Percentiles rank a stretch among this genome's conserved stretches.
phyloP scores from a whole-genome alignment of 2,329 filamentous ascomycete species.

The Diaporthe ilicicola region DNA sequence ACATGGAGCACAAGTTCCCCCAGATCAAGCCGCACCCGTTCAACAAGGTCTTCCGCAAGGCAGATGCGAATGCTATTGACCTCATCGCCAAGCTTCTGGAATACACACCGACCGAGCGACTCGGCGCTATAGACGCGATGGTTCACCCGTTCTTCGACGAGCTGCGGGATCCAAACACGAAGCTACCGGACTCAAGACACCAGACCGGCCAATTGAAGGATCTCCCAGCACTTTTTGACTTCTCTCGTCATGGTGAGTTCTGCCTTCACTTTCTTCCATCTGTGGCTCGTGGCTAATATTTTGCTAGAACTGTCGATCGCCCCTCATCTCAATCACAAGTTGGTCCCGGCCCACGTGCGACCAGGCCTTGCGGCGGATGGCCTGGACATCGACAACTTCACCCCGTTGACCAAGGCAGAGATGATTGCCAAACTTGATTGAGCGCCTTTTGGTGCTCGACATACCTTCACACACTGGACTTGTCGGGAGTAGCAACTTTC shows the following conservation, averaged over 20 bases:
- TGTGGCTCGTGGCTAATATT: slow-evolving; percentile 36
- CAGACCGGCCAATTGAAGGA: slow-evolving; percentile 82
- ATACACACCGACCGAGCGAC: slow-evolving; percentile 95
- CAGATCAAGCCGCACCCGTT: slow-evolving; percentile 99
- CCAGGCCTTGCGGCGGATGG: slow-evolving; percentile 77
- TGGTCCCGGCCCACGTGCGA: slow-evolving; percentile 86
- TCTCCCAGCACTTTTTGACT: slow-evolving; percentile 89
- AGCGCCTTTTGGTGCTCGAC: slow-evolving; percentile 49
- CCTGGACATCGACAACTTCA: slow-evolving; percentile 93
- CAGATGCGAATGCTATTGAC: slow-evolving; percentile 90
- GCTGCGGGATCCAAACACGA: slow-evolving; percentile 88
- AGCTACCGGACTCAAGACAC: slow-evolving; percentile 93
- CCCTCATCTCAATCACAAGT: slow-evolving; percentile 83
- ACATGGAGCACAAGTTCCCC: slow-evolving; percentile 99
- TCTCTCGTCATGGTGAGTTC: slow-evolving; percentile 86
- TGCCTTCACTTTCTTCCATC: slow-evolving; percentile 4
- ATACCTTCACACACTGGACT: slow-evolving; percentile 25
- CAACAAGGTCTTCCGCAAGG: slow-evolving; percentile 98
- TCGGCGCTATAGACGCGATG: slow-evolving; percentile 95
- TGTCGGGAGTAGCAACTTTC: slow-evolving; percentile 29
- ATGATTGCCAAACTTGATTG: slow-evolving; percentile 99
- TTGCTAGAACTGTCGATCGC: slow-evolving; percentile 91
- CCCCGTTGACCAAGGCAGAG: slow-evolving; percentile 88
- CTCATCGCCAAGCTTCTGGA: slow-evolving; percentile 93
- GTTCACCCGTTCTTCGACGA: slow-evolving; percentile 99